Percentiles rank a stretch among this genome's conserved stretches.
phyloP scores from a whole-genome alignment of 2,329 filamentous ascomycete species.

The Gnomoniopsis smithogilvyi region DNA sequence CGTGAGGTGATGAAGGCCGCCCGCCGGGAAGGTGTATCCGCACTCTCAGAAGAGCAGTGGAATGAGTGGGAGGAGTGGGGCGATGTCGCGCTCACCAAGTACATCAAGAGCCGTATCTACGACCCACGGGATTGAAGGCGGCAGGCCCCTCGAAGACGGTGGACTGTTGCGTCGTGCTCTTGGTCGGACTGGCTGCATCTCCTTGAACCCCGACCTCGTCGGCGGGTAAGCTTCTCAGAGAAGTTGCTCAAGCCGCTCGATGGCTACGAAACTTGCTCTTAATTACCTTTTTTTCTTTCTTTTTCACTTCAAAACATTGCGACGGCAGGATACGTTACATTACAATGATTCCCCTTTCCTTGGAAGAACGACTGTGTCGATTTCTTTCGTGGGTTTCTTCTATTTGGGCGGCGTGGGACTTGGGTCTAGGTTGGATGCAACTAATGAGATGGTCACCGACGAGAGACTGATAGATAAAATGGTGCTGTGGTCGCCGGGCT shows the following conservation, averaged over 20 bases:
- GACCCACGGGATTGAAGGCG: conserved; percentile 40
- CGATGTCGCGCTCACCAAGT: conserved; percentile 57
- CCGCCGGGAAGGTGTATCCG: conserved; percentile 74
- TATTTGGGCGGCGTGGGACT: neutral
- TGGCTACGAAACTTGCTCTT: neutral
- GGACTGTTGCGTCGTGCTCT: conserved; percentile 16
- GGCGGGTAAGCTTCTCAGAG: conserved; percentile 10
- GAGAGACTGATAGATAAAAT: conserved; percentile 11
- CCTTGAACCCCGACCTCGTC: conserved; percentile 1
- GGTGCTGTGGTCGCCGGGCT: neutral
- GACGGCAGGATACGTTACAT: neutral
- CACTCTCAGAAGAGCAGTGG: conserved; percentile 65
- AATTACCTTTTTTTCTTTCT: neutral
- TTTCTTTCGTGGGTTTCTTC: neutral
- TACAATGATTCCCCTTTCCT: conserved; percentile 14
- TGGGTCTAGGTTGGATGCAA: conserved; percentile 3
- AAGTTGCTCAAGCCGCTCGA: neutral
- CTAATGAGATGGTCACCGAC: conserved; percentile 2
- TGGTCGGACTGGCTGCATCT: conserved; percentile 12
- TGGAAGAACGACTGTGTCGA: conserved; percentile 11
- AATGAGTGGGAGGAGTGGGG: conserved; percentile 71
- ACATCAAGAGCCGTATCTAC: conserved; percentile 59
- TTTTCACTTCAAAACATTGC: neutral
- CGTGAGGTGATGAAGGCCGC: conserved; percentile 92
- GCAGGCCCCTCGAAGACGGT: conserved; percentile 16